Evolutionary conservation across 2,329 filamentous ascomycete genomes (phyloP).

Genomic region (Scedosporium apiospermum): DNA sequence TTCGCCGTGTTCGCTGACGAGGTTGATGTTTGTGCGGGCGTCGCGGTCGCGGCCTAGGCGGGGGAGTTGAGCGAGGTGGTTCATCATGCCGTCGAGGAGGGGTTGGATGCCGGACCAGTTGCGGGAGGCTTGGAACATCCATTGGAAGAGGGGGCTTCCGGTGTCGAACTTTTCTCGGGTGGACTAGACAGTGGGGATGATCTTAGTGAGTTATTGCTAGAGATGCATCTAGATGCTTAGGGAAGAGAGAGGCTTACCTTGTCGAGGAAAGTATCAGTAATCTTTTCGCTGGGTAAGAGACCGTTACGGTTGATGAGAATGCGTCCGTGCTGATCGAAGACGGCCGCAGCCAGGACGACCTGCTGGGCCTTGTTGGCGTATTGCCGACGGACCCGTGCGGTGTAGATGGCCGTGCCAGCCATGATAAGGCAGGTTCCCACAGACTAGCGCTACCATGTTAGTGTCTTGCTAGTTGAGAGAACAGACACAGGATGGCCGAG

Average conservation of each 20-base stretch:
- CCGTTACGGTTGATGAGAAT: constrained; percentile 63
- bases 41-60: constrained; percentile 28
- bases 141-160: constrained; percentile 72
- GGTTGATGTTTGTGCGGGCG: constrained; percentile 26
- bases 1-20: constrained; percentile 43
- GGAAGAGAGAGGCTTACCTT: constrained; percentile 38
- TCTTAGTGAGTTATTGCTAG: constrained; percentile 10
- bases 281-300: constrained; percentile 60
- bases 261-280: constrained; percentile 69
- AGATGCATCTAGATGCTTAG: too few relatives aligned
- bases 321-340: constrained; percentile 58
- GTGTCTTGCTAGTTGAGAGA: background rate
- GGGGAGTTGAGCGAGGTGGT: constrained; percentile 50
- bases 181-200: constrained; percentile 13
- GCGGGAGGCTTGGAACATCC: constrained; percentile 74
- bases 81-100: constrained; percentile 62
- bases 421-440: constrained; percentile 52
- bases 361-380: constrained; percentile 53
- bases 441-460: constrained; percentile 30
- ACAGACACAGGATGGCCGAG: background rate
- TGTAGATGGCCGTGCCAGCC: constrained; percentile 43
- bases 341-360: constrained; percentile 48
- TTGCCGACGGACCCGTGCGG: constrained; percentile 40
- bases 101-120: constrained; percentile 64
- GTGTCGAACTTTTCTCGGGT: constrained; percentile 66